Evolutionary conservation across 345 rosid species (phyloP).

Genomic region (Citrus medica): DNA sequence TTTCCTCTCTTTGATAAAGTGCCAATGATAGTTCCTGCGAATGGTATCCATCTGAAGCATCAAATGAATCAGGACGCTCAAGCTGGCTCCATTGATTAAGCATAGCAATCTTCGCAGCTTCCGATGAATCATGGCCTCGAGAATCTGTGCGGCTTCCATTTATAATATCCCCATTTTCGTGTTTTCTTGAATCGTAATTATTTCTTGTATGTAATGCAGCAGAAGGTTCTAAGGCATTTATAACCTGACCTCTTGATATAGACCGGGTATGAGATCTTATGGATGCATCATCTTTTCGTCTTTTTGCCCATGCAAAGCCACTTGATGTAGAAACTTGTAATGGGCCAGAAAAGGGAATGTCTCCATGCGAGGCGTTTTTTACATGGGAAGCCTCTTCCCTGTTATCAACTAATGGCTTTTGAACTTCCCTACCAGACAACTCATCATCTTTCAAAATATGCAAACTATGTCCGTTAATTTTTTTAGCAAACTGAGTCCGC

Average conservation of each 20-base stretch:
- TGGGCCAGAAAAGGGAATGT: conserved; percentile 86
- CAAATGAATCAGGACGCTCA: conserved; percentile 84
- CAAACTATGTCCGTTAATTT: conserved; percentile 22
- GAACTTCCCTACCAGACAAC: conserved; percentile 39
- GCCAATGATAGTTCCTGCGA: conserved; percentile 81
- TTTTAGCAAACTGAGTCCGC: conserved; percentile 34
- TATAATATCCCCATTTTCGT: conserved; percentile 30
- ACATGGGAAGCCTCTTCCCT: conserved; percentile 59
- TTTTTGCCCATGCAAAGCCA: conserved; percentile 95
- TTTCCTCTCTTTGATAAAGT: conserved; percentile 62
- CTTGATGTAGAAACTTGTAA: conserved; percentile 77
- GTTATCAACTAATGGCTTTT: conserved; percentile 42
- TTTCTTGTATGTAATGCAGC: conserved; percentile 35
- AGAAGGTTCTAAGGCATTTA: conserved; percentile 48
- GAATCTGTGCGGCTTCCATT: conserved; percentile 41
- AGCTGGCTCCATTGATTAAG: conserved; percentile 72
- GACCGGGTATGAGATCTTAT: conserved; percentile 55
- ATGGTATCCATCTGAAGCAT: conserved; percentile 81
- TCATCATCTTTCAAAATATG: conserved; percentile 28
- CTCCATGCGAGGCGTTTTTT: conserved; percentile 90
- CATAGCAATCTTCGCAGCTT: conserved; percentile 51
- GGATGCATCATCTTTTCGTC: conserved; percentile 60
- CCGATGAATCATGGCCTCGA: conserved; percentile 55
- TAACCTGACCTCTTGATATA: conserved; percentile 55
- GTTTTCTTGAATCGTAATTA: conserved; percentile 42